A percentile compares a stretch with the other conserved stretches of the same genome.
Conservation (phyloP, 2,329 filamentous ascomycete genomes). For the Trichophyton rubrum region DNA sequence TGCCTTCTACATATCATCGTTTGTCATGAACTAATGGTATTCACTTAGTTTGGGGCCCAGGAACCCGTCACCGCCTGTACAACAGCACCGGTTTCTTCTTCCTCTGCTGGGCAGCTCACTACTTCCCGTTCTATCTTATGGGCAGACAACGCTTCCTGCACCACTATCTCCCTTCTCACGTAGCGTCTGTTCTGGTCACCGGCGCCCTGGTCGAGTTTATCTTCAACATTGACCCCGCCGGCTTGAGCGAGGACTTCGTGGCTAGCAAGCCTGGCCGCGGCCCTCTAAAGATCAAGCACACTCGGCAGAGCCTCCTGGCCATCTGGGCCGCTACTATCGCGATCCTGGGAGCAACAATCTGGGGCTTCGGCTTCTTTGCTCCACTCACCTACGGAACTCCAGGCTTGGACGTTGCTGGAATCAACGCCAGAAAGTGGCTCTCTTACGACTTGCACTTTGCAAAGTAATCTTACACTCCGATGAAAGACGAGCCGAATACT, state of each 20-base stretch:
- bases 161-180: conserved; percentile 89
- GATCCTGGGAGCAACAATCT: conserved; percentile 55
- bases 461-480: conserved; percentile 50
- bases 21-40: not conserved
- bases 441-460: conserved; percentile 97
- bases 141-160: conserved; percentile 95
- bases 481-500: not conserved
- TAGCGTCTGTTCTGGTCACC: conserved; percentile 80
- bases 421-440: conserved; percentile 82
- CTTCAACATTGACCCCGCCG: conserved; percentile 72
- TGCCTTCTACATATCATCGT: not conserved
- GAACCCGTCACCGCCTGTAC: conserved; percentile 84
- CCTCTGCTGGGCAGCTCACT: conserved; percentile 93
- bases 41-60: conserved; percentile 39
- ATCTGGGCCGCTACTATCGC: conserved; percentile 68
- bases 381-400: conserved; percentile 93
- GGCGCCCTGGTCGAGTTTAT: conserved; percentile 90
- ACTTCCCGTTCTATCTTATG: conserved; percentile 96
- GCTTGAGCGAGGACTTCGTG: conserved; percentile 25
- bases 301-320: conserved; percentile 60
- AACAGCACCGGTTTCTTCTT: conserved; percentile 99
- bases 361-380: conserved; percentile 84
- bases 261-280: conserved; percentile 24
- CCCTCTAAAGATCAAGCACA: conserved; percentile 55
- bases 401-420: conserved; percentile 64